These are phyloP conservation scores for Rubia yunnanensis DNA, from an alignment of 257 asterid genomes.

Conservation along the genomic window DNA sequence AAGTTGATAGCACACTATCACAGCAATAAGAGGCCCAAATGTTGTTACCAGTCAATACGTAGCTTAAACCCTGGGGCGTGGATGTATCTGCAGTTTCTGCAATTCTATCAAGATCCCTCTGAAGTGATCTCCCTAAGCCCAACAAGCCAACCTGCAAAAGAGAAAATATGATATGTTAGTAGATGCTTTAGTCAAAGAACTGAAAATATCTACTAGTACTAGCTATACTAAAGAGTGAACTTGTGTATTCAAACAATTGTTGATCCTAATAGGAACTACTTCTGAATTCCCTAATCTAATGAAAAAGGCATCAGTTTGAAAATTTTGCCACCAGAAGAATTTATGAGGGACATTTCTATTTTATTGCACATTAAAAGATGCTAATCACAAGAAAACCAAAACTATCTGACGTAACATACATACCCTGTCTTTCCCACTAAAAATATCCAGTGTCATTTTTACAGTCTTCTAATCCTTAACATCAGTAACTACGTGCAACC, in stretches of 20 bases:
- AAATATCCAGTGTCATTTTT: not conserved
- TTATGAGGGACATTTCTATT: not conserved
- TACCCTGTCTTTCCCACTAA: not conserved
- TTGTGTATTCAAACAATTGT: too few species aligned
- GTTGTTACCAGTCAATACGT: constrained; percentile 75
- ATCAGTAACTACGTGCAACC: not conserved
- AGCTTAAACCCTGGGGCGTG: constrained; percentile 78
- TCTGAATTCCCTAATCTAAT: not conserved
- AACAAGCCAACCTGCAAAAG: constrained; percentile 69
- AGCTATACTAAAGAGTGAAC: too few species aligned
- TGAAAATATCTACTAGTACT: not conserved
- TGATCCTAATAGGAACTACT: not conserved
- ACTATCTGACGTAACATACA: not conserved
- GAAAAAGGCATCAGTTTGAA: not conserved
- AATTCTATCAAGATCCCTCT: constrained; percentile 77
- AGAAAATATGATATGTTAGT: not conserved
- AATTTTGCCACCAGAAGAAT: not conserved
- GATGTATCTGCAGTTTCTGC: constrained; percentile 95
- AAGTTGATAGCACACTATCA: not conserved
- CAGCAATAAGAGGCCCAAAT: not conserved
- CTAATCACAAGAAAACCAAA: not conserved
- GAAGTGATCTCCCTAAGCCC: constrained; percentile 89
- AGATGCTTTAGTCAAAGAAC: not conserved
- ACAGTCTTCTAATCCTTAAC: not conserved
- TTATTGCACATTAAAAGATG: not conserved